Base-by-base conservation (phyloP, 345 rosid species). In the Heritiera littoralis region DNA sequence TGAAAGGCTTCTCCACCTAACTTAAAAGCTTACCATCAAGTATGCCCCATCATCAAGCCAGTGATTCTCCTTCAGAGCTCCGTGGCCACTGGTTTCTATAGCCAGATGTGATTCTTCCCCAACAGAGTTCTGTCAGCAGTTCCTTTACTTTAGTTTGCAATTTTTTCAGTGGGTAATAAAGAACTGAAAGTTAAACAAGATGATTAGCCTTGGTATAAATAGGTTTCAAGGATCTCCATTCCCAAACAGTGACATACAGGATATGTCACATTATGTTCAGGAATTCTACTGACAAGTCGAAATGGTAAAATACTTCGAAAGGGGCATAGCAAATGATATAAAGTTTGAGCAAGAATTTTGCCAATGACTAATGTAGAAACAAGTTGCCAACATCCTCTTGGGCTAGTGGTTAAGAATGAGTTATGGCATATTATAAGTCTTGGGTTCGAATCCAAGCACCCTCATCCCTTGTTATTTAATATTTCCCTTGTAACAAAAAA, bases 11-110 rank as follows among this genome's bases (percentile, higher is more conserved):
- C 28, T 72, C 51, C 46, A 71, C 28, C 23, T 20, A 58, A 11
- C 54, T 41, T 32, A 30, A 51, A 83, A 83, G 75, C 90, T 56
- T 80, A 95, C 98, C 99, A 95, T 95, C 82, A 92, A 94, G 86
- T 92, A 95, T 66, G 99, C 97, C 28, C 99, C 99, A 82, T 95
- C 99, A 88, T 95, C 99, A 17, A 95, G 98, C 99, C 98, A 95
- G 77, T 95, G 87, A 75, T 95, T 95, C 84, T 93, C 98, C 88
- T 91, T 93, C 49, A 95, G 90, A 81, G 98, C 99, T 80, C 99
- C 99, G 80, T 95, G 98, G 28, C 98, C 98, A 82, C 99, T 93
- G 80, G 98, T 95, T 89, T 95, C 98, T 56, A 95, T 95, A 72
- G 98, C 99, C 79, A 93, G 92, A 89, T 92, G 94, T 64, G 98